Evolutionary conservation across 768 basidiomycete species (phyloP).

Genomic region (Paxillus rubicundulus): DNA sequence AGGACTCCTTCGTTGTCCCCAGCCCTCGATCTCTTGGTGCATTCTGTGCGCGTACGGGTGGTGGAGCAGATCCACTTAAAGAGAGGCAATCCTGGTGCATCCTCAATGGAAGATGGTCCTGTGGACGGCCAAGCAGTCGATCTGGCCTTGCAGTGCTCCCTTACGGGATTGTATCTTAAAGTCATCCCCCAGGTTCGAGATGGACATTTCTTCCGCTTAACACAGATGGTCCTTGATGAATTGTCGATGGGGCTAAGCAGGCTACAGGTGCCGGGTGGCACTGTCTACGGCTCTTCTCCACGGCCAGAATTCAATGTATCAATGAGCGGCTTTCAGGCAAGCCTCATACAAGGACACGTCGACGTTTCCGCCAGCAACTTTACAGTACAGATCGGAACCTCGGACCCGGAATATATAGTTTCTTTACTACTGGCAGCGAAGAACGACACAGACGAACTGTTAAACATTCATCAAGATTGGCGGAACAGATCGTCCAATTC

Average conservation of each 20-base stretch:
- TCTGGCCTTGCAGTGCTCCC: constrained; percentile 14
- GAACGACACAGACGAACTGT: constrained; percentile 12
- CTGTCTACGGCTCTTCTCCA: background rate
- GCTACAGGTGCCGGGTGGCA: background rate
- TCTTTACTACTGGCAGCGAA: constrained; percentile 14
- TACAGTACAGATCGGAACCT: constrained; percentile 26
- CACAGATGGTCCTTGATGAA: constrained; percentile 15
- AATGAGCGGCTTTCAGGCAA: constrained; percentile 18
- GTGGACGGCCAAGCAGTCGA: constrained; percentile 13
- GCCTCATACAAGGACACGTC: constrained; percentile 3
- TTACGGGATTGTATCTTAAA: constrained; percentile 18
- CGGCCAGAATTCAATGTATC: constrained; percentile 22
- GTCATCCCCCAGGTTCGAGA: background rate
- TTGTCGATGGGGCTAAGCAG: constrained; percentile 13
- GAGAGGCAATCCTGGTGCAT: background rate
- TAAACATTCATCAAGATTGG: constrained; percentile 28
- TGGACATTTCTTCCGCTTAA: background rate
- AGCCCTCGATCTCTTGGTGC: constrained; percentile 43
- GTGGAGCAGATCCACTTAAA: constrained; percentile 43
- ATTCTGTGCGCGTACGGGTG: constrained; percentile 39
- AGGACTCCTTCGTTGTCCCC: constrained; percentile 15
- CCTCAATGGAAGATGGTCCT: background rate
- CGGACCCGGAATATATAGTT: constrained; percentile 29
- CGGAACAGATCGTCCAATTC: constrained; percentile 27
- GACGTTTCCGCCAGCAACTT: constrained; percentile 22